phyloP scores from a whole-genome alignment of 2,329 filamentous ascomycete species.

The Myriosclerotinia duriaeana region DNA sequence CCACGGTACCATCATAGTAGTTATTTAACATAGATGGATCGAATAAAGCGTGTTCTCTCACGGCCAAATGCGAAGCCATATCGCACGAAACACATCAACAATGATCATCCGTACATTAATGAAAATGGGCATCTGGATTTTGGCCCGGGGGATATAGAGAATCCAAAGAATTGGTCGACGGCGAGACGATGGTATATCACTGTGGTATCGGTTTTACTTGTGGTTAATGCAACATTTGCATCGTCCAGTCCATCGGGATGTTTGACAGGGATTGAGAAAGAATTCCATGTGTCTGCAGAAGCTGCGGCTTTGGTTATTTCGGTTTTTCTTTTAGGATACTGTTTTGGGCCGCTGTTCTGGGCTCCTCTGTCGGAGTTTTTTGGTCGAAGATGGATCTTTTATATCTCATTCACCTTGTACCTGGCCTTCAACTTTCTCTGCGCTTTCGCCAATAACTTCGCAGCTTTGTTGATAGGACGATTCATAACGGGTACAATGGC shows the following conservation, averaged over 20 bases:
- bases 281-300: constrained; percentile 43
- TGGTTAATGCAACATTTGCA: constrained; percentile 46
- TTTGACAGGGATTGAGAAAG: constrained; percentile 40
- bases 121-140: constrained; percentile 42
- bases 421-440: constrained; percentile 62
- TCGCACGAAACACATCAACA: constrained; percentile 30
- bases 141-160: constrained; percentile 47
- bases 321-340: constrained; percentile 48
- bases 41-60: constrained; percentile 35
- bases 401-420: constrained; percentile 56
- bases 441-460: constrained; percentile 58
- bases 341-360: constrained; percentile 48
- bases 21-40: constrained; percentile 26
- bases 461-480: constrained; percentile 60
- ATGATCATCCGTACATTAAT: constrained; percentile 29
- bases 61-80: constrained; percentile 37
- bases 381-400: constrained; percentile 60
- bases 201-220: constrained; percentile 42
- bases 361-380: constrained; percentile 51
- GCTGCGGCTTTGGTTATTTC: constrained; percentile 46
- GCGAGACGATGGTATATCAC: constrained; percentile 46
- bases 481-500: constrained; percentile 66
- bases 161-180: constrained; percentile 44
- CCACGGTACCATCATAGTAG: background rate
- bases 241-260: constrained; percentile 47